Evolutionary conservation across 352 stramenopile genomes (phyloP).

Genomic region (Globisporangium ultimum): DNA sequence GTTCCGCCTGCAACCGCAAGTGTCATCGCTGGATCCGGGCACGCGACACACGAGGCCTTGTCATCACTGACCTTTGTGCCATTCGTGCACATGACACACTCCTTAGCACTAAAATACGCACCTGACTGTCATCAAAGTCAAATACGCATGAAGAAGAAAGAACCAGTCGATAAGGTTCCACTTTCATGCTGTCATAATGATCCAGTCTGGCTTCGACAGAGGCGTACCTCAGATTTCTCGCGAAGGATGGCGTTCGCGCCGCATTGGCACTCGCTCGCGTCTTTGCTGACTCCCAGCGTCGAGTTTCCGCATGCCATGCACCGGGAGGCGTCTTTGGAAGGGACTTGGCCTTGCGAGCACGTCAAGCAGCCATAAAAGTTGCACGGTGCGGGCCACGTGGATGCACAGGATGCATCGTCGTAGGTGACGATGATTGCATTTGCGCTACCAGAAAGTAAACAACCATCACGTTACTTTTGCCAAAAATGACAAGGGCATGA

Average conservation of each 20-base stretch:
- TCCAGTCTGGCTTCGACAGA: too few relatives aligned
- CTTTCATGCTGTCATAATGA: too few relatives aligned
- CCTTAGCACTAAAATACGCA: slow-evolving; percentile 48
- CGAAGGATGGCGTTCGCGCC: slow-evolving; percentile 37
- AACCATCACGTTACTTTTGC: neutral
- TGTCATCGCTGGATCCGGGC: slow-evolving; percentile 77
- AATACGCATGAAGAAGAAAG: too few relatives aligned
- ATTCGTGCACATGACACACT: slow-evolving; percentile 51
- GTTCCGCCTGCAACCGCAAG: slow-evolving; percentile 23
- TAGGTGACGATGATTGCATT: slow-evolving; percentile 20
- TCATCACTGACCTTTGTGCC: slow-evolving; percentile 28
- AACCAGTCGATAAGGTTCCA: too few relatives aligned
- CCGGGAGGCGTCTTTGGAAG: slow-evolving; percentile 32
- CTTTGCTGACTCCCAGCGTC: slow-evolving; percentile 36
- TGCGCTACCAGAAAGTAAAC: slow-evolving; percentile 6
- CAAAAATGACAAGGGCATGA: neutral
- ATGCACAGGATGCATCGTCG: slow-evolving; percentile 35
- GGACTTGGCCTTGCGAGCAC: slow-evolving; percentile 34
- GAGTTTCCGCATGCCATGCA: slow-evolving; percentile 66
- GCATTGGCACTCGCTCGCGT: slow-evolving; percentile 49
- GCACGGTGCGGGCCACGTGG: slow-evolving; percentile 65
- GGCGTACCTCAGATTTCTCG: slow-evolving; percentile 43
- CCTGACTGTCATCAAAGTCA: slow-evolving; percentile 29
- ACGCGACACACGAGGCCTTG: slow-evolving; percentile 46
- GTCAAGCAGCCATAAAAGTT: slow-evolving; percentile 35